Evolutionary conservation across 2,329 filamentous ascomycete species (phyloP).

Genomic region (Pseudogymnoascus sp.): DNA sequence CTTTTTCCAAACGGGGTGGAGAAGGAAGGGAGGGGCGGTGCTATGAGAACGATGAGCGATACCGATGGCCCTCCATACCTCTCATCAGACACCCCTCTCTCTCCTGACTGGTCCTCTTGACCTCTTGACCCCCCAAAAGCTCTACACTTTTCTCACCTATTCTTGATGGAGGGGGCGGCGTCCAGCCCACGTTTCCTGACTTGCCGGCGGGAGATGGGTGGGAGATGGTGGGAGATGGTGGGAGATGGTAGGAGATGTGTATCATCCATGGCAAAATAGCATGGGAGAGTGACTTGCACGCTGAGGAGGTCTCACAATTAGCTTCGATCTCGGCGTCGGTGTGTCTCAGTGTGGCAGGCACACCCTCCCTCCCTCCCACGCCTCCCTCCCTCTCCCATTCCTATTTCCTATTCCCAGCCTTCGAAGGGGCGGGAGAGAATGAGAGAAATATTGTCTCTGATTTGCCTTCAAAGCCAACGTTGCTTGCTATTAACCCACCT

Average conservation of each 20-base stretch:
- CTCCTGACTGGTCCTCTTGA: conserved; percentile 7
- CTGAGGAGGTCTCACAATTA: neutral
- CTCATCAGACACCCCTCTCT: neutral
- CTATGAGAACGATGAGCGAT: neutral
- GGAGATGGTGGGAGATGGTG: neutral
- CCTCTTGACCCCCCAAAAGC: neutral
- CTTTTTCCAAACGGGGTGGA: neutral
- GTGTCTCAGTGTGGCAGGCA: neutral
- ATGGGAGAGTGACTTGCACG: neutral
- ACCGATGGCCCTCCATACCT: neutral
- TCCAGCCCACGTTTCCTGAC: neutral
- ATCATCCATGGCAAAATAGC: neutral
- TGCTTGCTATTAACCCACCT: no score
- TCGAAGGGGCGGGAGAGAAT: neutral
- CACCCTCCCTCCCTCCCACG: neutral
- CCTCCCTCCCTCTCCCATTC: neutral
- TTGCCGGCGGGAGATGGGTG: neutral
- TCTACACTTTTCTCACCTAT: neutral
- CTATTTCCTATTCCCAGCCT: neutral
- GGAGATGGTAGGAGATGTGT: neutral
- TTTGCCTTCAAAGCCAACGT: no score
- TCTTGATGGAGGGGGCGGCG: neutral
- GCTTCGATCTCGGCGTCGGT: neutral
- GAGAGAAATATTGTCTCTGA: neutral
- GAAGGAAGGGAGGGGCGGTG: neutral